These are phyloP conservation scores for Waltergamsia citrina DNA, from an alignment of 2,329 filamentous ascomycete species.

Conservation along the genomic window DNA sequence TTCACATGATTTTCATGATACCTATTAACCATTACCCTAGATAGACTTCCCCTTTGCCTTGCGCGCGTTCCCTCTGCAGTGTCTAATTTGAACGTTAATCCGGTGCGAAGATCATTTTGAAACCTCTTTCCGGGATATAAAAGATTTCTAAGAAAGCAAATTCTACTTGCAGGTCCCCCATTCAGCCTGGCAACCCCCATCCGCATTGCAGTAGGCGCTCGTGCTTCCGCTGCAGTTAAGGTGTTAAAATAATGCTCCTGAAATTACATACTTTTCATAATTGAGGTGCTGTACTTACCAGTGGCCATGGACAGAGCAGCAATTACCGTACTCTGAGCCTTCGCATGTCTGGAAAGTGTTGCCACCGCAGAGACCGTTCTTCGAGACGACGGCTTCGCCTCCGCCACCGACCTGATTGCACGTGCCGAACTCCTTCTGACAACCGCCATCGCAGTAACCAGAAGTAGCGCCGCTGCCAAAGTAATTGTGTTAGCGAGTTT, in stretches of 20 bases:
- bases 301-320: conserved; percentile 24
- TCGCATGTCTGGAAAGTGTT: conserved; percentile 19
- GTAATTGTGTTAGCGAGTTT: too few species aligned
- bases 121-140: too few species aligned
- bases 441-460: conserved; percentile 26
- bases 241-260: background rate
- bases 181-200: background rate
- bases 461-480: conserved; percentile 21
- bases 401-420: conserved; percentile 11
- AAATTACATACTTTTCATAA: too few species aligned
- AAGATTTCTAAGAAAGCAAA: too few species aligned
- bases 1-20: too few species aligned
- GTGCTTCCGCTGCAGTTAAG: background rate
- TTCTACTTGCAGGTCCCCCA: background rate
- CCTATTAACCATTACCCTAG: too few species aligned
- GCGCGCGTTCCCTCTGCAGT: too few species aligned
- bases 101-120: too few species aligned
- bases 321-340: conserved; percentile 15
- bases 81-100: too few species aligned
- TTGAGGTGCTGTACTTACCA: conserved; percentile 16
- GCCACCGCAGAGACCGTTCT: conserved; percentile 24
- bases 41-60: too few species aligned
- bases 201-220: background rate
- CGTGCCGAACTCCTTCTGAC: conserved; percentile 21
- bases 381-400: conserved; percentile 10